Conservation (phyloP, 2,329 filamentous ascomycete species). For the Epichloe aotearoae region DNA sequence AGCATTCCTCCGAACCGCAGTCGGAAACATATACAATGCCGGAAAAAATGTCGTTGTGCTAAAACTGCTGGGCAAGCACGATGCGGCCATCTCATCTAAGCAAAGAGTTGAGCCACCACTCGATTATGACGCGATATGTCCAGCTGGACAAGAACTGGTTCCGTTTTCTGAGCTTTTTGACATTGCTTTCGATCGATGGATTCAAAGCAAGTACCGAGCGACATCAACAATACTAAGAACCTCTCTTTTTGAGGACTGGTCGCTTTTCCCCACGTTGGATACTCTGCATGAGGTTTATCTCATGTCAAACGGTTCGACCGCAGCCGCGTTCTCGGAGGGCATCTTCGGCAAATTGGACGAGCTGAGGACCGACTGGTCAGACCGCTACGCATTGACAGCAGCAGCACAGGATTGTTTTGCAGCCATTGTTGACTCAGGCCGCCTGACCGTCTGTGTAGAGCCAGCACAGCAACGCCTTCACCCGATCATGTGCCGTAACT, state of each 20-base stretch:
- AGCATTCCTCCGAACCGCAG: slow-evolving; percentile 57
- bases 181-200: slow-evolving; percentile 59
- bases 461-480: slow-evolving; percentile 26
- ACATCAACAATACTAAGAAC: slow-evolving; percentile 53
- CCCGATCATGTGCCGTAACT: slow-evolving; percentile 35
- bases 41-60: slow-evolving; percentile 83
- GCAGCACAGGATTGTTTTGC: slow-evolving; percentile 61
- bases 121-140: slow-evolving; percentile 44
- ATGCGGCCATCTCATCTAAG: slow-evolving; percentile 18
- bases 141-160: slow-evolving; percentile 32
- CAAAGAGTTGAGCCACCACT: slow-evolving; percentile 31
- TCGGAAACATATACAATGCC: slow-evolving; percentile 64
- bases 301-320: slow-evolving; percentile 57
- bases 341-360: slow-evolving; percentile 66
- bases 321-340: slow-evolving; percentile 50
- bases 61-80: slow-evolving; percentile 50
- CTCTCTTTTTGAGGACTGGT: slow-evolving; percentile 52
- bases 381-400: slow-evolving; percentile 70
- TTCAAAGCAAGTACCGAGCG: slow-evolving; percentile 58
- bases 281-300: slow-evolving; percentile 63
- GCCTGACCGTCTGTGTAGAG: slow-evolving; percentile 45
- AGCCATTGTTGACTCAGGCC: slow-evolving; percentile 41
- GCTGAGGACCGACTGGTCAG: slow-evolving; percentile 52
- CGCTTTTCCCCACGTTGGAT: slow-evolving; percentile 49
- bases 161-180: slow-evolving; percentile 68